Percentiles rank a stretch among this genome's conserved stretches.
phyloP scores from a whole-genome alignment of 257 asterid species.

The Leonotis leonurus region DNA sequence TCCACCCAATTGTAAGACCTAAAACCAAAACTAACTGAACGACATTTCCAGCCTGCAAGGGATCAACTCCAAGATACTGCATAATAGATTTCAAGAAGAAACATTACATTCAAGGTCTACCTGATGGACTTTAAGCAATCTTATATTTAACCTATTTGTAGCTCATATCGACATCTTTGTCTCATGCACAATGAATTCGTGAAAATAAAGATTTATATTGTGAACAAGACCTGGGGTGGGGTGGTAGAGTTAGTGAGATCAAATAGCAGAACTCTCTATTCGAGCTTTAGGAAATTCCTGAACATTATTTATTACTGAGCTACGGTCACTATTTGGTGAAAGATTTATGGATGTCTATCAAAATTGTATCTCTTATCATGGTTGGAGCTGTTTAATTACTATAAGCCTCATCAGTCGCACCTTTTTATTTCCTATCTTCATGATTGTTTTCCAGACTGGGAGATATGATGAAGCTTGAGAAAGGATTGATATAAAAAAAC shows the following conservation, averaged over 20 bases:
- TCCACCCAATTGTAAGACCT: constrained; percentile 93
- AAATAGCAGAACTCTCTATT: neutral
- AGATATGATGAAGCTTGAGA: neutral
- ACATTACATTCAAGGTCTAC: neutral
- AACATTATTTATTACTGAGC: neutral
- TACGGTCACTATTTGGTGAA: neutral
- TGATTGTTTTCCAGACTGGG: neutral
- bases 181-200: neutral
- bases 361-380: neutral
- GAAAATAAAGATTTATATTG: neutral
- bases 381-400: neutral
- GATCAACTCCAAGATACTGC: constrained; percentile 85
- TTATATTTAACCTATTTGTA: neutral
- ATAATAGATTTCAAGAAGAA: constrained; percentile 21
- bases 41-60: constrained; percentile 87
- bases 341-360: neutral
- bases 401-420: neutral
- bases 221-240: neutral
- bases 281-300: neutral
- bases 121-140: neutral
- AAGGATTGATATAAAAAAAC: neutral
- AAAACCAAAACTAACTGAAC: constrained; percentile 85
- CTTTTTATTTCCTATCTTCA: neutral
- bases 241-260: neutral
- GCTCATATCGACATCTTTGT: neutral